phyloP scores from a whole-genome alignment of 2,329 filamentous ascomycete genomes.

The Hysterium pulicare region DNA sequence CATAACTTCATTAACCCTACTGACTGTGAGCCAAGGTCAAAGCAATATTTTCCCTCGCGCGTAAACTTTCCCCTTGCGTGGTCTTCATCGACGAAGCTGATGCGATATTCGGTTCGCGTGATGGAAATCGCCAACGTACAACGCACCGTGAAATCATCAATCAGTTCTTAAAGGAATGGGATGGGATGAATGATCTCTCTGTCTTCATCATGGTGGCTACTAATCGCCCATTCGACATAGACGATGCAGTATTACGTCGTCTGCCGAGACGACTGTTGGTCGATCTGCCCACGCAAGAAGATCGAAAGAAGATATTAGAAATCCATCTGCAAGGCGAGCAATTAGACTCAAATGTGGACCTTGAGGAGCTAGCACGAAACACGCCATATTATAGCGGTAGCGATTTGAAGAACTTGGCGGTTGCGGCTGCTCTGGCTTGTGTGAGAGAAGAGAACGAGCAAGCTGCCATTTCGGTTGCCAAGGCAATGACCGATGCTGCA shows the following conservation, averaged over 20 bases:
- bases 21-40: conserved; percentile 47
- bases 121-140: conserved; percentile 61
- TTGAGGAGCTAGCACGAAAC: conserved; percentile 60
- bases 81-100: conserved; percentile 98
- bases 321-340: conserved; percentile 69
- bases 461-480: conserved; percentile 25
- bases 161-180: conserved; percentile 95
- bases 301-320: conserved; percentile 65
- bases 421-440: conserved; percentile 74
- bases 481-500: conserved; percentile 12
- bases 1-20: neutral
- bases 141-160: conserved; percentile 89
- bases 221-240: conserved; percentile 91
- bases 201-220: conserved; percentile 99
- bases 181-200: conserved; percentile 77
- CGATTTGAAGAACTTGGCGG: conserved; percentile 78
- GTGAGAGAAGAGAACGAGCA: conserved; percentile 68
- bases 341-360: conserved; percentile 58
- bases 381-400: conserved; percentile 79
- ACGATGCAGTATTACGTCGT: conserved; percentile 78
- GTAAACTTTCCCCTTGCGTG: conserved; percentile 85
- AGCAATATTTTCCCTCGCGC: conserved; percentile 85
- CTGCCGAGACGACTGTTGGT: conserved; percentile 70
- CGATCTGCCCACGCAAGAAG: conserved; percentile 65
- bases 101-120: conserved; percentile 78